Evolutionary conservation across 306 rosid genomes (phyloP).

Genomic region (Cucurbita ficifolia): DNA sequence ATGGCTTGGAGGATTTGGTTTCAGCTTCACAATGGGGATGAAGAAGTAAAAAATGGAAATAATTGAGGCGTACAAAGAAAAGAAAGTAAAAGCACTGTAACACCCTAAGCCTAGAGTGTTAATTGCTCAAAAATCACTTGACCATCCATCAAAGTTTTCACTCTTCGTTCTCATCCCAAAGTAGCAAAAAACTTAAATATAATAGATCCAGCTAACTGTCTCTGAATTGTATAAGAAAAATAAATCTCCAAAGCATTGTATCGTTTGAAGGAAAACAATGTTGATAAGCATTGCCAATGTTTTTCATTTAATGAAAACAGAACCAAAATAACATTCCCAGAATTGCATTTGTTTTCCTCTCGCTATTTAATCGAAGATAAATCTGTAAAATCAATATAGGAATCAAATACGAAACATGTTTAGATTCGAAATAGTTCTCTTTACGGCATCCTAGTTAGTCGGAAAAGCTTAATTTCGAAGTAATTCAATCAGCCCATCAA

Average conservation of each 20-base stretch:
- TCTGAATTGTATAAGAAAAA: not conserved
- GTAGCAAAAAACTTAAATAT: not conserved
- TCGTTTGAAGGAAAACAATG: not conserved
- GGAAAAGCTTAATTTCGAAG: constrained; percentile 1
- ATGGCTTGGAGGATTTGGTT: not conserved
- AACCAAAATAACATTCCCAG: not conserved
- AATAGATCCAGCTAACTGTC: not conserved
- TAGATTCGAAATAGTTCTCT: not conserved
- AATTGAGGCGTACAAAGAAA: not conserved
- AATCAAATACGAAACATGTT: not conserved
- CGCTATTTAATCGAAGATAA: not conserved
- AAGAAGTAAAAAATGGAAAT: not conserved
- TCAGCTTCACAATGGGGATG: not conserved
- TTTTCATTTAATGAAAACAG: not conserved
- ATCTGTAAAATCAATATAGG: not conserved
- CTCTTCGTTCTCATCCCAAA: not conserved
- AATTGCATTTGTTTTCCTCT: not conserved
- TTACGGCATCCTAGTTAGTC: not conserved
- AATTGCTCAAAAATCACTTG: not conserved
- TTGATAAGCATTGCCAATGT: not conserved
- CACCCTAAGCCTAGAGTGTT: not conserved
- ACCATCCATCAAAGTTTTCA: not conserved
- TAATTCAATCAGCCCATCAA: not conserved
- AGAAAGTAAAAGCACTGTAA: not conserved
- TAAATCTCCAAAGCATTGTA: not conserved